Percentiles rank a stretch among this genome's conserved stretches.
Evolutionary conservation across 164 flowering plant species (phyloP).

Genomic region (Umbilicus rupestris): DNA sequence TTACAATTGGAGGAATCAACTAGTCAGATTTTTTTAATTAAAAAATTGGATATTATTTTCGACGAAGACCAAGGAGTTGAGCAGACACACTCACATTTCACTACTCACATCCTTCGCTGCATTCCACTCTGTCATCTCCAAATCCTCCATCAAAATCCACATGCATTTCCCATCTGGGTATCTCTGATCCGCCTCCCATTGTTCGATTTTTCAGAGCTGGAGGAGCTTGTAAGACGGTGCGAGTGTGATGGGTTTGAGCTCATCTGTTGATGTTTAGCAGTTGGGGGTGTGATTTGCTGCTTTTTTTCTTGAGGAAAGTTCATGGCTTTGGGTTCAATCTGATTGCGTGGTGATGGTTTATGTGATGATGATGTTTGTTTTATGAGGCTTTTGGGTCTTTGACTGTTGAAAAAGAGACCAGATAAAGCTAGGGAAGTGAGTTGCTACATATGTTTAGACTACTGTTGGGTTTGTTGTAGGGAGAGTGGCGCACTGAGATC

Average conservation of each 20-base stretch:
- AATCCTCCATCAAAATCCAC: neutral
- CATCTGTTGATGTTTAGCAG: neutral
- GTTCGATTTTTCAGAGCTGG: neutral
- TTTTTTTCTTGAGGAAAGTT: neutral
- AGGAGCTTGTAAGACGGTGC: too few relatives aligned
- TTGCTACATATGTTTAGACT: too few relatives aligned
- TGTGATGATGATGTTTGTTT: neutral
- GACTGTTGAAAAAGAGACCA: neutral
- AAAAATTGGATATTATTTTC: too few relatives aligned
- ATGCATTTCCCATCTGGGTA: neutral
- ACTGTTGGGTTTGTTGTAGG: too few relatives aligned
- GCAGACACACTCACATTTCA: too few relatives aligned
- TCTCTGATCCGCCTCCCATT: neutral
- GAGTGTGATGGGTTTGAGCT: too few relatives aligned
- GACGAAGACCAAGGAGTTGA: too few relatives aligned
- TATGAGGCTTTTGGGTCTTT: neutral
- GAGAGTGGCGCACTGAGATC: too few relatives aligned
- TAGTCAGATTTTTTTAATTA: too few relatives aligned
- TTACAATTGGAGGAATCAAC: too few relatives aligned
- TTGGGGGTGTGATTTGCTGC: neutral
- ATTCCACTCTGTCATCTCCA: too few relatives aligned
- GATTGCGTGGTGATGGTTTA: neutral
- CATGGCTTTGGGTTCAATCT: neutral
- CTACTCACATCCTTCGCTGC: too few relatives aligned
- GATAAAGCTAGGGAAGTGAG: neutral